Conservation (phyloP, 805 yeast genomes). For the Candida endomychidarum region DNA sequence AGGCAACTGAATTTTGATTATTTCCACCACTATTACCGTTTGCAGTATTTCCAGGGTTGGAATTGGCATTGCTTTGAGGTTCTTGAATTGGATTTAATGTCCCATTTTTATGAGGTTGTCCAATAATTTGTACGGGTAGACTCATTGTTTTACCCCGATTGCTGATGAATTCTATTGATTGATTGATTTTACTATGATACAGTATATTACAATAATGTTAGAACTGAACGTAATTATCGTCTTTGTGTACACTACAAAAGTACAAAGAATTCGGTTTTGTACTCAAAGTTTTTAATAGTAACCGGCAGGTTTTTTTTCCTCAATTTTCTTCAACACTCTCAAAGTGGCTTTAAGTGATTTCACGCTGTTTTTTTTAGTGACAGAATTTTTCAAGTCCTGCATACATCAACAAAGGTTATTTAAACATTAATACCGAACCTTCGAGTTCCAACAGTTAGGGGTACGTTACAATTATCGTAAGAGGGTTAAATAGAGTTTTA, state of each 20-base stretch:
- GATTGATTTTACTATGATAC: conserved; percentile 1
- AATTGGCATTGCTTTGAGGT: not conserved
- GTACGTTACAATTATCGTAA: not conserved
- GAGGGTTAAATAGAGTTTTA: no score
- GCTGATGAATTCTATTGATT: not conserved
- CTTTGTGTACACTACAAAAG: not conserved
- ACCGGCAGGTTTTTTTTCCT: conserved; percentile 6
- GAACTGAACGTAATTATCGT: not conserved
- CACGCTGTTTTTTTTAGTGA: conserved; percentile 5
- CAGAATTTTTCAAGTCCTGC: conserved; percentile 4
- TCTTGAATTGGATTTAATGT: conserved; percentile 8
- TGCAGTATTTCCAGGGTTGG: not conserved
- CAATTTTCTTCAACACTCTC: conserved; percentile 7
- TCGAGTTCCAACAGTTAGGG: no score
- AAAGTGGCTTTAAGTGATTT: conserved; percentile 7
- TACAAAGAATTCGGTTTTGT: not conserved
- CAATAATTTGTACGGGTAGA: conserved; percentile 22
- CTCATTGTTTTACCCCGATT: conserved; percentile 14
- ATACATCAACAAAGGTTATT: conserved; percentile 1
- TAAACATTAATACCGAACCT: no score
- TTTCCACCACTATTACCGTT: not conserved
- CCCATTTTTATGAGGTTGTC: conserved; percentile 13
- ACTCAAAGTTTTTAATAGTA: not conserved
- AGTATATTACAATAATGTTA: conserved; percentile 5
- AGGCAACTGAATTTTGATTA: conserved; percentile 10